Evolutionary conservation across 78 protist species (phyloP), one percentile per base, ranked within the genome.

Genomic region (Dictyostelium intermedium): DNA sequence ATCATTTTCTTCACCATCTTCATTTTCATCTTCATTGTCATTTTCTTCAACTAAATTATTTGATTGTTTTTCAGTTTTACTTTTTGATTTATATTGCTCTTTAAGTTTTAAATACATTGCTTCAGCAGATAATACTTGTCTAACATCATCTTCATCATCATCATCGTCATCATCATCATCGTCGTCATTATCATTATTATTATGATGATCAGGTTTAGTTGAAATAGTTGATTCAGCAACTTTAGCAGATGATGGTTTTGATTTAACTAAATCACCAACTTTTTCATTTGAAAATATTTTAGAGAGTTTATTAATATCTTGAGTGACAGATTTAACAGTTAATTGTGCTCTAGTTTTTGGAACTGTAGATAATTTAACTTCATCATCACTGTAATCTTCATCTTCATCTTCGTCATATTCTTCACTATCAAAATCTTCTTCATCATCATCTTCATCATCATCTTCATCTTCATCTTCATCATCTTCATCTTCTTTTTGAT

Each of bases 131-230:
- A 77, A 25, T 39, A 77, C 82, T 77, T 77, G 37, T 41, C 63
- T 41, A 41, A 72, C 92, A n/a, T 76, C 92, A 11, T 86, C 92
- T 8, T 86, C 84, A 0, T 86, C 92, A 6, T 69, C 82, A 2
- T 85, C 91, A 18, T 73, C 82, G 1, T 85, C 91, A 0, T 84
- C 91, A 16, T 43, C 35, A 2, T 77, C 82, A 45, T 77, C 56
- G 3, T 39, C 37, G n/a, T 86, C 92, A 6, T 69, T 73, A 2
- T 85, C 91, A 18, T 73, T 73, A 1, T 85, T 83, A 0, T 84
- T 83, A 16, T 43, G 23, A 2, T 77, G 61, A 45, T 77, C 56
- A 11, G 20, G 23, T 34, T 25, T 20, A 9, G 80, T 73, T 73
- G 80, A 73, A 34, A 11, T 10, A 5, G 45, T 16, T 16, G 81